Evolutionary conservation across 2,329 filamentous ascomycete species (phyloP), one percentile per base, ranked within the genome.

Genomic region (Coniosporium tulheliwenetii): DNA sequence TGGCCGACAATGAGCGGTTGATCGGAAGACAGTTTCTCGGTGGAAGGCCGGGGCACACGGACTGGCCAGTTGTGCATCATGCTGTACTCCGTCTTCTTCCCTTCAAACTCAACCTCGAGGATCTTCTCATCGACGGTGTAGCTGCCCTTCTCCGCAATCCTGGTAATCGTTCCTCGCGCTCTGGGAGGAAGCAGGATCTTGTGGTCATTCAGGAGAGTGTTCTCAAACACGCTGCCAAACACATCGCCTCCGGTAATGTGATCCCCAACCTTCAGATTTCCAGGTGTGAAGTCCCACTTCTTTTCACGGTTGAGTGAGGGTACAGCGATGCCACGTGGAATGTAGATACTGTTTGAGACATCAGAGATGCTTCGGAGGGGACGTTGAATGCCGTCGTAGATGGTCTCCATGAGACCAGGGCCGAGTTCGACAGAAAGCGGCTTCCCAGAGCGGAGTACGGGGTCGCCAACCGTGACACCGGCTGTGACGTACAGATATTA

Each of bases 41-140:
- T 89, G 37, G 83, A 80, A 29, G 91, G 91, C 55, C 91, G 80
- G 43, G 91, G 87, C 39, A 93, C 91, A 72, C 91, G 87, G 55
- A 96, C 91, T 43, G 91, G 91, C 91, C 91, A 98, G 50, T 79
- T 78, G 67, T 98, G 91, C 87, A 96, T 94, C 91, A 98, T 96
- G 60, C 81, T 81, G 63, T 85, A 89, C 62, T 89, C 82, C 43
- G 81, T 82, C 73, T 89, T 93, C 68, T 86, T 85, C 57, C 91
- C 91, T 57, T 98, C 85, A 60, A 98, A 98, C 62, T 98, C 91
- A 47, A 96, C 74, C 64, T 95, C 89, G 56, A 98, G 70, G 47
- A 98, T 80, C 65, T 93, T 93, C 60, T 94, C 82, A 42, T 81
- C 84, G 30, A 98, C 87, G 3, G 85, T 95, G 66, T 94, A 98